phyloP scores from a whole-genome alignment of 2,329 filamentous ascomycete species.

The Pseudogymnoascus sp. region DNA sequence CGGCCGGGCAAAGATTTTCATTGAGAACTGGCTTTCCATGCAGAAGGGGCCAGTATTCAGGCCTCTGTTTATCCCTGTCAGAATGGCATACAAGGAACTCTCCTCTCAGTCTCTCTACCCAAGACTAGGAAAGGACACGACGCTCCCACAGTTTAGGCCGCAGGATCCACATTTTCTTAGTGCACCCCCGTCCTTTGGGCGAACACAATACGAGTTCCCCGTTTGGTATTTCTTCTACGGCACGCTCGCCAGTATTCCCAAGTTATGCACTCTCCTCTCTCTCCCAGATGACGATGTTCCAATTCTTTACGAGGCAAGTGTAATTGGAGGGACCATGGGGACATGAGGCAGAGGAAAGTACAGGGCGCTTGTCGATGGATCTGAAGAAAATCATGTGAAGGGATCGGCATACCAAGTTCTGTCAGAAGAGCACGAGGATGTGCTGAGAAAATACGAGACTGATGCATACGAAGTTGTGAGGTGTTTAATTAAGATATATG shows the following conservation, averaged over 20 bases:
- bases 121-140: constrained; percentile 21
- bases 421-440: constrained; percentile 27
- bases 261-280: constrained; percentile 28
- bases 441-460: constrained; percentile 31
- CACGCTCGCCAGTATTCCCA: constrained; percentile 27
- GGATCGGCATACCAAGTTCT: constrained; percentile 29
- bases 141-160: constrained; percentile 26
- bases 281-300: constrained; percentile 21
- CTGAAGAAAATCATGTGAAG: constrained; percentile 16
- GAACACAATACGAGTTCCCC: constrained; percentile 15
- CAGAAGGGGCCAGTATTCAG: constrained; percentile 15
- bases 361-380: constrained; percentile 31
- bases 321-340: constrained; percentile 27
- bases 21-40: constrained; percentile 17
- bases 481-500: constrained; percentile 25
- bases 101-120: constrained; percentile 20
- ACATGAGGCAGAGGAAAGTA: constrained; percentile 33
- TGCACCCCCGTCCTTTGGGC: constrained; percentile 11
- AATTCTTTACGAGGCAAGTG: constrained; percentile 22
- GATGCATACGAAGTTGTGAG: constrained; percentile 32
- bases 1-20: constrained; percentile 12
- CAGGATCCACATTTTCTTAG: background rate
- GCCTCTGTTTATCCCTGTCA: constrained; percentile 25
- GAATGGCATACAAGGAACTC: constrained; percentile 24
- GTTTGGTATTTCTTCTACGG: constrained; percentile 40